Evolutionary conservation across 2,329 filamentous ascomycete species (phyloP), one percentile per base, ranked within the genome.

Genomic region (Hypoxylon sp.): DNA sequence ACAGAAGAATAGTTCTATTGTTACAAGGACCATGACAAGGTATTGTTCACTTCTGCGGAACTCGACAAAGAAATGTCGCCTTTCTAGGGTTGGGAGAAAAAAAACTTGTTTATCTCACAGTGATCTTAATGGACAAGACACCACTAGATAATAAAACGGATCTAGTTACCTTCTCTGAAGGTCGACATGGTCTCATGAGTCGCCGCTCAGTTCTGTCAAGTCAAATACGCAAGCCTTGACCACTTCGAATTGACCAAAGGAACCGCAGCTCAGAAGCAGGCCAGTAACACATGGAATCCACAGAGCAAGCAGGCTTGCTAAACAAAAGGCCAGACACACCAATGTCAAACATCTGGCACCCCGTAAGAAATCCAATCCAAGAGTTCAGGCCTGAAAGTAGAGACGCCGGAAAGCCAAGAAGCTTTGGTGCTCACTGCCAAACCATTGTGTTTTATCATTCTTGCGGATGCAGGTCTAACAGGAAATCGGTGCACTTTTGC

Each of bases 391-490:
- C 23, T 50, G 6, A 13, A 14, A 5, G 9, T 17, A 6, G 1
- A 25, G 13, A 55, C 25, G 17, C 17, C 21, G 1, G 36, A 2
- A 48, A 19, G 28, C 38, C 17, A 21, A 21, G 11, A 7, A 9
- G 6, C 17, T 7, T 9, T 3, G 17, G 6, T 13, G 14, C 4
- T 11, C 6, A 6, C 2, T 75, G 73, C 45, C 64, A 68, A 10
- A 69, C 65, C 2, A 55, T 73, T 2, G 57, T 63, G 10, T 68
- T 73, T 11, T 75, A 67, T 43, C 62, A 75, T 49, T 30, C 53
- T 2, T 76, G 74, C 23, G 74, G 74, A 2, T 76, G 74, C 32
- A 61, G 43, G 21, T 59, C 50, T 0, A 49, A 63, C 9, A 50
- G 57, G 10, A 9, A 67, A 3, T 21, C 30, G 3, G 52, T 69